Conservation (phyloP, 306 rosid species). For the Heteromeles arbutifolia region DNA sequence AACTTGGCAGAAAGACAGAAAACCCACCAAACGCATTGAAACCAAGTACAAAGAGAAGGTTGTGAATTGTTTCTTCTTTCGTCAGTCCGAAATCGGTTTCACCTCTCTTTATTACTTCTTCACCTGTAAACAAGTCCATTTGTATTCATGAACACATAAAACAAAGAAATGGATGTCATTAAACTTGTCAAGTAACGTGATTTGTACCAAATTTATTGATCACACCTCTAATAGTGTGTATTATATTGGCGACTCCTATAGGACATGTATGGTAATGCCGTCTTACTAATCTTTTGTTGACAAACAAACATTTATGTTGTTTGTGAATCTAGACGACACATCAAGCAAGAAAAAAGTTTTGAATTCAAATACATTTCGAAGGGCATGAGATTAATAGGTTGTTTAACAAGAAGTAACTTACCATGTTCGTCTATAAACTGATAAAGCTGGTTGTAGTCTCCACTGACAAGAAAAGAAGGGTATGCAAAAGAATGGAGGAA, state of each 20-base stretch:
- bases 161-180: background rate
- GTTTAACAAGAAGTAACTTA: background rate
- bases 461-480: conserved; percentile 62
- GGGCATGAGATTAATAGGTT: background rate
- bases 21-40: conserved; percentile 92
- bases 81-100: conserved; percentile 56
- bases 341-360: background rate
- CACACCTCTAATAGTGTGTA: background rate
- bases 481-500: conserved; percentile 76
- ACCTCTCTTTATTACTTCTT: conserved; percentile 51
- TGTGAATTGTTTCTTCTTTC: conserved; percentile 60
- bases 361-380: background rate
- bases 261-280: background rate
- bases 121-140: conserved; percentile 26
- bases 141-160: background rate
- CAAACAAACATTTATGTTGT: background rate
- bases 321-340: background rate
- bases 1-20: conserved; percentile 55
- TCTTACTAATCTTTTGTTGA: background rate
- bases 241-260: background rate
- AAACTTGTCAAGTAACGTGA: background rate
- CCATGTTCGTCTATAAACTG: conserved; percentile 57
- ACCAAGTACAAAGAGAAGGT: conserved; percentile 69
- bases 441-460: conserved; percentile 53
- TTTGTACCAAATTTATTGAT: background rate